Evolutionary conservation across 2,329 filamentous ascomycete genomes (phyloP), one percentile per base, ranked within the genome.

Genomic region (Pleomassaria siparia): DNA sequence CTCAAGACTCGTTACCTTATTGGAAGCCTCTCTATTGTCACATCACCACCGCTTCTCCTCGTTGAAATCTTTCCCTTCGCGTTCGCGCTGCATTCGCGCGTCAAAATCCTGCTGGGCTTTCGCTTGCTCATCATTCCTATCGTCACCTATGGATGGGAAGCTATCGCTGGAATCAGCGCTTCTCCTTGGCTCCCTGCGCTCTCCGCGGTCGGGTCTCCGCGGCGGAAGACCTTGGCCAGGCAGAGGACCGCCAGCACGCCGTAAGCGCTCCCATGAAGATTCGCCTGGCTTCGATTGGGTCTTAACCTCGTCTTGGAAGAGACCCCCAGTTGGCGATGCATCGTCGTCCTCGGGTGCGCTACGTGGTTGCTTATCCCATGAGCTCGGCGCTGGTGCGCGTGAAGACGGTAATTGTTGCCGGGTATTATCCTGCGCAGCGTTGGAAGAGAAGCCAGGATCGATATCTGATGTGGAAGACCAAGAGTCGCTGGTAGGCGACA

Each of bases 101-200:
- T 80, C 76, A 52, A 80, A 80, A 21, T 79, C 75, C 44, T 65
- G 72, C 59, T 80, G 77, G 21, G 76, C 76, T 50, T 76, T 71
- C 32, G 67, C 56, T 49, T 70, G 74, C 11, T 74, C 75, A 22
- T 66, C 55, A 37, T 72, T 68, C 20, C 70, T 66, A 29, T 79
- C 74, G 45, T 75, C 72, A 5, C 74, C 72, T 0, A 69, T 72
- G 55, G 78, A 79, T 11, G 68, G 67, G 44, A 76, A 80, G 28
- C 67, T 70, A 44, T 79, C 76, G 2, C 70, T 69, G 4, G 35
- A 24, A 60, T 45, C 1, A 12, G 71, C 68, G 0, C 55, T 61
- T 6, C 69, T 61, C 16, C 48, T 59, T 29, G 64, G 57, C 43
- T 66, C 59, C 22, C 53, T 57, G 33, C 53, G 60, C 20, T 52